Conservation (phyloP, 2,329 filamentous ascomycete species). For the Leptosphaerulina australis region DNA sequence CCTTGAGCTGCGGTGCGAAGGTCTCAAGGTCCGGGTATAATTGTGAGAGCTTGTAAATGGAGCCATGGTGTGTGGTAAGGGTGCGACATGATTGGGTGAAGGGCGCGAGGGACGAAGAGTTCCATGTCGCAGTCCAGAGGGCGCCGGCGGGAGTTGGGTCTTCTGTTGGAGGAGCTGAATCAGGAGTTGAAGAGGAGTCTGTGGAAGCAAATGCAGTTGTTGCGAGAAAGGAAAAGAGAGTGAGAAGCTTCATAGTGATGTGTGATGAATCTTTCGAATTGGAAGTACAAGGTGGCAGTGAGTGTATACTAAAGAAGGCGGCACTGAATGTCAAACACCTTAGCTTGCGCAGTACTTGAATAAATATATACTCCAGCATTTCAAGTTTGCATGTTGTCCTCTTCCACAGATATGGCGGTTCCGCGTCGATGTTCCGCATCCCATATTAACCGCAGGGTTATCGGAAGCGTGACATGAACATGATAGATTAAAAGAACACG, state of each 20-base stretch:
- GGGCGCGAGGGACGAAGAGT: constrained; percentile 24
- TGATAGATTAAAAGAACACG: constrained; percentile 15
- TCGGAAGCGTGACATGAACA: neutral
- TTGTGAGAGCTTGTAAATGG: constrained; percentile 40
- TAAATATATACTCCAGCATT: too few relatives aligned
- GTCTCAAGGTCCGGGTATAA: constrained; percentile 43
- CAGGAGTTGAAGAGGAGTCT: constrained; percentile 19
- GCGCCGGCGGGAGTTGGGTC: constrained; percentile 40
- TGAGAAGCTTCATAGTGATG: constrained; percentile 34
- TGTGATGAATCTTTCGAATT: too few relatives aligned
- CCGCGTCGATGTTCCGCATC: constrained; percentile 4
- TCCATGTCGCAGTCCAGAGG: constrained; percentile 43
- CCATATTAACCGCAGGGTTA: constrained; percentile 11
- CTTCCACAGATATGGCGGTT: constrained; percentile 2
- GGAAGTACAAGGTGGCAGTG: too few relatives aligned
- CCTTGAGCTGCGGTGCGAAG: constrained; percentile 43
- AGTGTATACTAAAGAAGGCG: too few relatives aligned
- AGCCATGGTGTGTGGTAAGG: constrained; percentile 28
- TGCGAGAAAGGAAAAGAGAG: constrained; percentile 33
- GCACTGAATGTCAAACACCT: too few relatives aligned
- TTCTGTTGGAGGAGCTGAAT: constrained; percentile 19
- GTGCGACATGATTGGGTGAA: constrained; percentile 33
- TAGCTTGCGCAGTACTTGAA: too few relatives aligned
- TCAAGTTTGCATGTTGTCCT: constrained; percentile 2
- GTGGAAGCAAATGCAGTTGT: constrained; percentile 20